These are phyloP conservation scores for Lavandula angustifolia DNA, from an alignment of 257 asterid genomes.

Conservation along the genomic window DNA sequence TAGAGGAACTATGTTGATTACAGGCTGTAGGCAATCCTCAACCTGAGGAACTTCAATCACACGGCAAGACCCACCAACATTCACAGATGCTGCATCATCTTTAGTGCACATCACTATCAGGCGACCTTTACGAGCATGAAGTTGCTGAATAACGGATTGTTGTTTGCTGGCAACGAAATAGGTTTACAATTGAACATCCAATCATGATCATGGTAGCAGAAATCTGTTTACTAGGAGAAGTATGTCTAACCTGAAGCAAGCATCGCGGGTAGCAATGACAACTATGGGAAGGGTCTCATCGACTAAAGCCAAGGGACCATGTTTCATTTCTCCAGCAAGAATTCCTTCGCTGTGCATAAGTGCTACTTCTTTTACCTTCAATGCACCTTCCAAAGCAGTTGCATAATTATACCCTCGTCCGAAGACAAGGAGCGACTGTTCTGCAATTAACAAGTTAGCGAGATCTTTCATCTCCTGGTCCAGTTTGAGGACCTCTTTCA, in stretches of 20 bases:
- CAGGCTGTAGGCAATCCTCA: constrained; percentile 96
- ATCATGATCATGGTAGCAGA: not conserved
- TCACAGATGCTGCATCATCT: constrained; percentile 83
- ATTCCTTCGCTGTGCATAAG: constrained; percentile 99
- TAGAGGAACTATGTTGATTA: constrained; percentile 83
- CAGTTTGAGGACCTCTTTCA: constrained; percentile 87
- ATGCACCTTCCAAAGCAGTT: constrained; percentile 93
- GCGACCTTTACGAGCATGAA: constrained; percentile 97
- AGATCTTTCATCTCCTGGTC: constrained; percentile 89
- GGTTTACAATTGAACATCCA: constrained; percentile 2
- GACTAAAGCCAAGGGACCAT: constrained; percentile 95
- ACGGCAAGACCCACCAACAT: constrained; percentile 84
- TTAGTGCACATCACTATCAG: constrained; percentile 85
- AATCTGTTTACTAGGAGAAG: not conserved
- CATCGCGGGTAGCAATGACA: constrained; percentile 91
- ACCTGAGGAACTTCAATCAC: constrained; percentile 88
- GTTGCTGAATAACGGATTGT: constrained; percentile 96
- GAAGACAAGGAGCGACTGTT: constrained; percentile 94
- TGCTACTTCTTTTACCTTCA: constrained; percentile 98
- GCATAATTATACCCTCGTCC: constrained; percentile 98
- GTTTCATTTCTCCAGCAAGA: constrained; percentile 99
- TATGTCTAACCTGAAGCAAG: constrained; percentile 78
- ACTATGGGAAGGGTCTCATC: constrained; percentile 91
- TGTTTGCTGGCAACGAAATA: constrained; percentile 68
- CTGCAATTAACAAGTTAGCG: constrained; percentile 73